Conservation (phyloP, 2,329 filamentous ascomycete genomes). For the Nothophoma quercina region DNA sequence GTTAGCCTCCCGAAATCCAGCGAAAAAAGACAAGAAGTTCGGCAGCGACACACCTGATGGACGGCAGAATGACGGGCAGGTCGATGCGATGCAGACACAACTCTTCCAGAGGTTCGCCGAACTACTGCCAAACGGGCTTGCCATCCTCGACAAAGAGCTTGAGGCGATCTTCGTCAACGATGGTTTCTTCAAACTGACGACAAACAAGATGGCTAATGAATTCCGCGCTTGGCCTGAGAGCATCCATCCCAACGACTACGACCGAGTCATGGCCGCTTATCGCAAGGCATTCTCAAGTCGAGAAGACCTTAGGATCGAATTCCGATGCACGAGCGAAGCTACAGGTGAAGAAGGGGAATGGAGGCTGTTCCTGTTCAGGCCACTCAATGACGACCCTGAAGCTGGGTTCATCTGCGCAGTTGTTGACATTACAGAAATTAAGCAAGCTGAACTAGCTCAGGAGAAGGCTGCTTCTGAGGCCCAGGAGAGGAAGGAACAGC, state of each 20-base stretch:
- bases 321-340: constrained; percentile 49
- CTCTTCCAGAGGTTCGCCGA: constrained; percentile 56
- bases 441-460: constrained; percentile 53
- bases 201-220: constrained; percentile 48
- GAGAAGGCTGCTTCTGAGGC: constrained; percentile 54
- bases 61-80: constrained; percentile 14
- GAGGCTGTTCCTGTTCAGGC: constrained; percentile 54
- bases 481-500: constrained; percentile 54
- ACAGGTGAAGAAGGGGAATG: constrained; percentile 45
- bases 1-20: constrained; percentile 22
- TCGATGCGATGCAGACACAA: constrained; percentile 48
- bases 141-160: constrained; percentile 55
- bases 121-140: constrained; percentile 55
- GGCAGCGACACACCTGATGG: constrained; percentile 13
- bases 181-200: constrained; percentile 56
- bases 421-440: constrained; percentile 57
- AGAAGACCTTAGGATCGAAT: constrained; percentile 52
- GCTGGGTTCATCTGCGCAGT: constrained; percentile 57
- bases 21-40: constrained; percentile 16
- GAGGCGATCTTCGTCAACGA: constrained; percentile 58
- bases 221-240: constrained; percentile 57
- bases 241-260: constrained; percentile 55
- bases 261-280: constrained; percentile 55
- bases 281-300: constrained; percentile 51
- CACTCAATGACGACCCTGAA: constrained; percentile 51